Conservation (phyloP, 805 yeast species). For the Barnettozyma populi region DNA sequence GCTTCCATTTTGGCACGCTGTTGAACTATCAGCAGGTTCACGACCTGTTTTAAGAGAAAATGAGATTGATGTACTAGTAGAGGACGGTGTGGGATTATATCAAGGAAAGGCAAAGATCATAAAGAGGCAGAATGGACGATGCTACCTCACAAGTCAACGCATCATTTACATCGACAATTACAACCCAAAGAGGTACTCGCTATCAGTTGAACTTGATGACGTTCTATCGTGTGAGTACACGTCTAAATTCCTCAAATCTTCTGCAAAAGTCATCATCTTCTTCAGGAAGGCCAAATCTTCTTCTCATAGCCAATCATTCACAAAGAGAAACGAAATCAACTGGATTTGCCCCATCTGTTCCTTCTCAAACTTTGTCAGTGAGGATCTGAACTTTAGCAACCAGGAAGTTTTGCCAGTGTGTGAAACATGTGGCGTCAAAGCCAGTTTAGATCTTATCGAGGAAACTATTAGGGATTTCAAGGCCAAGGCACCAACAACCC, state of each 20-base stretch:
- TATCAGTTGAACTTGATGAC: conserved; percentile 41
- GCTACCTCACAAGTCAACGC: conserved; percentile 70
- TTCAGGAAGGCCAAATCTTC: conserved; percentile 21
- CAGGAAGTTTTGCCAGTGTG: conserved; percentile 40
- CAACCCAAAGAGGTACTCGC: conserved; percentile 35
- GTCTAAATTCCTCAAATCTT: conserved; percentile 62
- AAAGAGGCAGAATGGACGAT: conserved; percentile 66
- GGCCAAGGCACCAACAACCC: not conserved
- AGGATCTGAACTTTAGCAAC: conserved; percentile 25
- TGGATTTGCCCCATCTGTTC: conserved; percentile 94
- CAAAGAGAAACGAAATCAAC: not conserved
- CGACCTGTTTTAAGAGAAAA: conserved; percentile 34
- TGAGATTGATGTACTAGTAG: conserved; percentile 51
- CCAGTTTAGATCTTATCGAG: conserved; percentile 32
- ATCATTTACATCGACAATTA: conserved; percentile 65
- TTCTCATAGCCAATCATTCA: not conserved
- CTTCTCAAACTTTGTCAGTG: conserved; percentile 47
- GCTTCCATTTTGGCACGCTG: conserved; percentile 29
- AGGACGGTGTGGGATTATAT: conserved; percentile 63
- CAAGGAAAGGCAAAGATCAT: conserved; percentile 65
- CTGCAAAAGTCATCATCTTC: conserved; percentile 64
- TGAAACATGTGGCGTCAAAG: conserved; percentile 56
- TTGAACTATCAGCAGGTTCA: conserved; percentile 33
- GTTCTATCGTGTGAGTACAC: conserved; percentile 36
- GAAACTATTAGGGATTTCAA: conserved; percentile 23